A percentile compares a stretch with the other conserved stretches of the same genome.
phyloP scores from a whole-genome alignment of 192 early-diverging fungal species.

The Pecoramyces ruminantium region DNA sequence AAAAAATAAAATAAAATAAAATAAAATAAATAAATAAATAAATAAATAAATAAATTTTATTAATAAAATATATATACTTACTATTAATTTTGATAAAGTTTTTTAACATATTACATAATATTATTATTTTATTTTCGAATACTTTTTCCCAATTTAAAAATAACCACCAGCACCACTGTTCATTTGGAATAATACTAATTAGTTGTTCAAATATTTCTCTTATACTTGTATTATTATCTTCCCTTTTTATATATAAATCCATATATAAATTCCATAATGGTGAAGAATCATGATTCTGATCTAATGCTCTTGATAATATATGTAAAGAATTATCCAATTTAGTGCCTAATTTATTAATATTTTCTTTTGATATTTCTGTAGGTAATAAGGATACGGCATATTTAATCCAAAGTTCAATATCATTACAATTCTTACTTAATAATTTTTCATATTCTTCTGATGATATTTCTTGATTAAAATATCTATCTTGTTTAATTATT shows the following conservation, averaged over 20 bases:
- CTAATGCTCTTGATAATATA: neutral
- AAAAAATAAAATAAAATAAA: too few relatives aligned
- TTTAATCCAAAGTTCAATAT: neutral
- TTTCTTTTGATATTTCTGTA: neutral
- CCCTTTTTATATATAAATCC: neutral
- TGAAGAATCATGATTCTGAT: neutral
- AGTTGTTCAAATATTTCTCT: neutral
- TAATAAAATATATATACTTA: too few relatives aligned
- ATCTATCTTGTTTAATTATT: neutral
- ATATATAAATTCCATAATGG: neutral
- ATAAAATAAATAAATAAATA: too few relatives aligned
- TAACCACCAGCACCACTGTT: neutral
- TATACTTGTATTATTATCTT: neutral
- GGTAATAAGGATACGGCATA: neutral
- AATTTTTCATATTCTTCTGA: neutral
- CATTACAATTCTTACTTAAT: neutral
- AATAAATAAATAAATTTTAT: too few relatives aligned
- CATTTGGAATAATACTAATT: neutral
- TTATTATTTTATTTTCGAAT: neutral
- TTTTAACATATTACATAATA: neutral
- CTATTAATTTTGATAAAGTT: neutral
- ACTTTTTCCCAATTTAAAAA: neutral
- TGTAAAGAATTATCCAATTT: neutral
- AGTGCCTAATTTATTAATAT: neutral
- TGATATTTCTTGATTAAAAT: neutral